phyloP scores from a whole-genome alignment of 441 rosid species.

The Euphorbia celastroides region DNA sequence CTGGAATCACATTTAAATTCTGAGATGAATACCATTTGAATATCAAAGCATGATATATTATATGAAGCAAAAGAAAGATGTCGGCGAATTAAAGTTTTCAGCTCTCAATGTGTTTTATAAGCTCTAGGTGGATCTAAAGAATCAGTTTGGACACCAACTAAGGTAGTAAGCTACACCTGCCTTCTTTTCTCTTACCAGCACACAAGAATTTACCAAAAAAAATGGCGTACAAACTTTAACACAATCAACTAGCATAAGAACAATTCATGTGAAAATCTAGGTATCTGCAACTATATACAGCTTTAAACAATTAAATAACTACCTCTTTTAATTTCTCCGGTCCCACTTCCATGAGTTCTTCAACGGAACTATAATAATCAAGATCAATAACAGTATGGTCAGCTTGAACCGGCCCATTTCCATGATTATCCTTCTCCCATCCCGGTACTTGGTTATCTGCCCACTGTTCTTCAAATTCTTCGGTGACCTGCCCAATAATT shows the following conservation, averaged over 20 bases:
- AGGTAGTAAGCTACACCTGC: neutral
- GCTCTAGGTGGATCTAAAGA: neutral
- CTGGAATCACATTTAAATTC: neutral
- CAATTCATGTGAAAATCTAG: constrained; percentile 6
- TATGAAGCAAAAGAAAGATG: no score
- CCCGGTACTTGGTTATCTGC: constrained; percentile 46
- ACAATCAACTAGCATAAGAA: constrained; percentile 2
- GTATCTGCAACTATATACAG: neutral
- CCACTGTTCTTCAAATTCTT: constrained; percentile 86
- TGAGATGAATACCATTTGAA: neutral
- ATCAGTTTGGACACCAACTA: neutral
- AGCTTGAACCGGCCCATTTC: constrained; percentile 46
- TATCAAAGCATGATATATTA: neutral
- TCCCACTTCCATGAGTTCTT: constrained; percentile 86
- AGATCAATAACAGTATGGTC: constrained; percentile 62
- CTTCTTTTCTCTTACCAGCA: neutral
- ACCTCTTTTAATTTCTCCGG: constrained; percentile 93
- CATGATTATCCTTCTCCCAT: constrained; percentile 56
- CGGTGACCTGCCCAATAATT: constrained; percentile 42
- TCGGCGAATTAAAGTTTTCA: no score
- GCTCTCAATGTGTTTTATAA: neutral
- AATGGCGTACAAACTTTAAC: neutral
- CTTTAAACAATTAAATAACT: constrained; percentile 15
- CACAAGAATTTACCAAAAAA: constrained; percentile 6
- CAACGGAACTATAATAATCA: constrained; percentile 83